Base-by-base conservation (phyloP, 805 yeast species). In the Wickerhamiella sergipiensis region DNA sequence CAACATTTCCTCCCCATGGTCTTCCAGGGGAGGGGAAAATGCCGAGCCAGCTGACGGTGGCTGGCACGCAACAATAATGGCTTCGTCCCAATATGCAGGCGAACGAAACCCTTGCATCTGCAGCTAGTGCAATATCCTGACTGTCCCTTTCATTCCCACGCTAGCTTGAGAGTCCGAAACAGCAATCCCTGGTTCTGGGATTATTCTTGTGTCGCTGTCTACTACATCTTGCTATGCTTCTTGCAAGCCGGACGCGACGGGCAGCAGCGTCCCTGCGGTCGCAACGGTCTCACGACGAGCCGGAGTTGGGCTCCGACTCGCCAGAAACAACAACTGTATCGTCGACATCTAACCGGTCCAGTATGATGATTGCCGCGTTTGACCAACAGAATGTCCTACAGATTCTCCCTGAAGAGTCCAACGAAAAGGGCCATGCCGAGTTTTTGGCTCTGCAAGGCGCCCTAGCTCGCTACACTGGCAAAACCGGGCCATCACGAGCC, bases 401-500 rank as follows among this genome's bases (percentile, higher is more conserved):
- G 39, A 18, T 45, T 4, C 47, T 45, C 9, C 47, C 29, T 29
- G 47, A 45, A 13, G 47, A 45, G 15, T n/a, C 19, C 19, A n/a
- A 17, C 17, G 39, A 29, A 18, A 33, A 43, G 6, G 53, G 50
- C 29, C 54, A 51, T 43, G 44, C 23, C 23, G 57, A 50, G 44
- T 50, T 54, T 43, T 48, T 47, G 2, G 52, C 49, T 22, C 52
- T 60, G 21, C 53, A 51, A 39, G 49, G 45, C 1, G 58, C 56
- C 43, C 48, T 53, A n/a, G 29, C 44, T 6, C 52, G 57, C 22
- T 60, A 53, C 38, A 29, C 36, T 1, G 42, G 51, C 29, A 52
- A 52, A 29, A 13, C 49, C 12, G 55, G 57, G 10, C 53, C 59
- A 0, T 52, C 53, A 1, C 55, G 55, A 47, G 57, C 71, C 18